Conservation (phyloP, 305 asterid species). For the Solanum hybrid region DNA sequence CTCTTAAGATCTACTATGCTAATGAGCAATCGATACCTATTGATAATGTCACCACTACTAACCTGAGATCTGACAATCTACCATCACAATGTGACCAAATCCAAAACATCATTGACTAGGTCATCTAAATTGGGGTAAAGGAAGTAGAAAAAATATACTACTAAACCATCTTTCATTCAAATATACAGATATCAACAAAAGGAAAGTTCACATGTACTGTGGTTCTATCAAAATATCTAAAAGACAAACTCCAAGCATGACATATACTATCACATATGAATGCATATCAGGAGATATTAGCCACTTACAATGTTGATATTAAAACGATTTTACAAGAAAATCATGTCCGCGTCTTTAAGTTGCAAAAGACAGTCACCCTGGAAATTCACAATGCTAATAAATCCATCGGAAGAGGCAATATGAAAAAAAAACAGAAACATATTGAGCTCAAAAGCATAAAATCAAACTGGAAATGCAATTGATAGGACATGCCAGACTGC, state of each 20-base stretch:
- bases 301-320: background rate
- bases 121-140: background rate
- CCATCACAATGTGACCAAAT: background rate
- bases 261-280: background rate
- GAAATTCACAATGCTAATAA: background rate
- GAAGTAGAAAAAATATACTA: background rate
- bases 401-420: background rate
- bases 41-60: background rate
- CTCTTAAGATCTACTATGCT: too few relatives aligned
- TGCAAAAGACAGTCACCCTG: too few relatives aligned
- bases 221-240: background rate
- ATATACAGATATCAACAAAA: background rate
- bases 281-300: background rate
- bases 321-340: too few relatives aligned
- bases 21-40: background rate
- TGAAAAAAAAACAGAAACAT: background rate
- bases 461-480: background rate
- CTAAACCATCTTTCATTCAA: background rate
- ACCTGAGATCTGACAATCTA: background rate
- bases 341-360: too few relatives aligned
- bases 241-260: background rate
- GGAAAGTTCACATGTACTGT: background rate
- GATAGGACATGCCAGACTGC: background rate
- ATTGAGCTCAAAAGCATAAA: too few relatives aligned
- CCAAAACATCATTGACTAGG: background rate